These are phyloP conservation scores for Pythium vanterpoolii DNA, from an alignment of 352 stramenopile species.

Conservation along the genomic window DNA sequence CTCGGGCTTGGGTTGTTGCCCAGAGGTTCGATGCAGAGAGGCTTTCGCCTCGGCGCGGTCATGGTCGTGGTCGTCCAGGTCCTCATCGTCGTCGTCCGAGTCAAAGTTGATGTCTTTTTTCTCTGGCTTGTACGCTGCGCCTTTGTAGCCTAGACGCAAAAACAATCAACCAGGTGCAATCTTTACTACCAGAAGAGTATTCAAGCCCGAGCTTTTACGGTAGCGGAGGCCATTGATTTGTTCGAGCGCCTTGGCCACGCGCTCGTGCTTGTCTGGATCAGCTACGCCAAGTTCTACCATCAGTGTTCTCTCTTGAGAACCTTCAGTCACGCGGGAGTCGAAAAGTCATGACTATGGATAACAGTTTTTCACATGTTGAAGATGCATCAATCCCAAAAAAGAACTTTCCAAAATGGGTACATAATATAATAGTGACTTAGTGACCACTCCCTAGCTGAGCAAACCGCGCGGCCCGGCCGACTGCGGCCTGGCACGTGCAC, in stretches of 20 bases:
- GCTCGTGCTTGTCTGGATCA: conserved; percentile 46
- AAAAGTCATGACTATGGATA: neutral
- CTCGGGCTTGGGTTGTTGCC: neutral
- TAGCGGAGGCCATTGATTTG: conserved; percentile 71
- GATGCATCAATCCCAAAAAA: neutral
- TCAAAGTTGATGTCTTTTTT: conserved; percentile 31
- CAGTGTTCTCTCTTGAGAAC: neutral
- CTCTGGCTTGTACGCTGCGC: conserved; percentile 18
- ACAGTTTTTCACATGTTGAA: neutral
- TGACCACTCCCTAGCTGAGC: conserved; percentile 12
- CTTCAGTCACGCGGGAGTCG: neutral
- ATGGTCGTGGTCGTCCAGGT: conserved; percentile 9
- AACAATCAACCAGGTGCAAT: neutral
- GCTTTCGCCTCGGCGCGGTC: conserved; percentile 15
- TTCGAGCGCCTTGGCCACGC: conserved; percentile 58
- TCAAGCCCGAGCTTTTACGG: conserved; percentile 25
- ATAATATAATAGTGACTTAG: conserved; percentile 21
- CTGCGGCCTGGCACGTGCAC: conserved; percentile 39
- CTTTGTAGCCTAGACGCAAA: conserved; percentile 42
- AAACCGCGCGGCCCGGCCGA: conserved; percentile 24
- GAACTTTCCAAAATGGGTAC: neutral
- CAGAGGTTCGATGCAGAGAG: neutral
- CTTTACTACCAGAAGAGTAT: neutral
- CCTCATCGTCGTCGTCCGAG: conserved; percentile 22
- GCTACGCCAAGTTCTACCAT: conserved; percentile 14